Evolutionary conservation across 495 filamentous ascomycete species (phyloP), one percentile per base, ranked within the genome.

Genomic region (Bathelium albidoporum): DNA sequence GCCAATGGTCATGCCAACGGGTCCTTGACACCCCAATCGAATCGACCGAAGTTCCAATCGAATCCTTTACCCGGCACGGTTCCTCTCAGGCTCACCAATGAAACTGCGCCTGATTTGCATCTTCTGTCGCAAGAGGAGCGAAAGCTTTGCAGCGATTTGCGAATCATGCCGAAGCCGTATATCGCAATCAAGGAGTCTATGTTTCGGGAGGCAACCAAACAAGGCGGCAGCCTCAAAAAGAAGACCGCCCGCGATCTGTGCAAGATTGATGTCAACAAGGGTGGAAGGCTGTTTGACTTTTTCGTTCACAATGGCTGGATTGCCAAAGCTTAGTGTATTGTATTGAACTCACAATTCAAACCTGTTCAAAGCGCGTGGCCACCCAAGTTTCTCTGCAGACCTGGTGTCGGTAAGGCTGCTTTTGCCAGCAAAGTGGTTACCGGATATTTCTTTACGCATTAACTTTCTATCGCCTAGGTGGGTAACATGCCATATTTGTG

Each of bases 271-370:
- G 75, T 76, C 29, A 81, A 81, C 20, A 90, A 88, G 70, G 77
- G 80, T 9, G 79, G 80, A 45, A 83, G 88, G 66, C 84, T 97
- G 52, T 96, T 90, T 72, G 94, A 97, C 69, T 98, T 97, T 73
- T 92, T 96, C 77, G 88, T 94, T 32, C 87, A 91, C 70, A 86
- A 84, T 49, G 94, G 94, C 10, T 97, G 94, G 94, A 89, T 97
- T 62, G 85, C 82, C 32, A 95, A 92, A 77, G 80, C 74, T 16
- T 84, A 58, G 70, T 20, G n/a, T 49, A 20, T 20, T 16, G 36
- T 41, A 7, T 41, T 16, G 36, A 41, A 16, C 36, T 41, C 36
- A n/a, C n/a, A n/a, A n/a, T n/a, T n/a, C n/a, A n/a, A n/a, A n/a
- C n/a, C n/a, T n/a, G n/a, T n/a, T n/a, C n/a, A n/a, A n/a, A n/a